Percentiles rank a stretch among this genome's conserved stretches.
Evolutionary conservation across 2,329 filamentous ascomycete genomes (phyloP).

Genomic region (Tolypocladium tropicale): DNA sequence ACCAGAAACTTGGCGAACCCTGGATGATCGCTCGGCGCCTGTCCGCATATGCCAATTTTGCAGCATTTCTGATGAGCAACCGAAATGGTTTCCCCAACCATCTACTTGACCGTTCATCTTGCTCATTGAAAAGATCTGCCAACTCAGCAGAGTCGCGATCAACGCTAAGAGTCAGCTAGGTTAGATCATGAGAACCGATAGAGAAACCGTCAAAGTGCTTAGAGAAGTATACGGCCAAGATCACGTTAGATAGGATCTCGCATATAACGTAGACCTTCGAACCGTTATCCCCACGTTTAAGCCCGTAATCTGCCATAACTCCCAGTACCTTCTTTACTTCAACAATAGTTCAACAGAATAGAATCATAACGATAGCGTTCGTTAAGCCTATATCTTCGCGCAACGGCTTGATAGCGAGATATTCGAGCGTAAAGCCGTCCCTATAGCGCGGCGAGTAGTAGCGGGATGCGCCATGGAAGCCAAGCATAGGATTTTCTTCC

Average conservation of each 20-base stretch:
- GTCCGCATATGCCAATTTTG: slow-evolving; percentile 28
- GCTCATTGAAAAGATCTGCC: slow-evolving; percentile 25
- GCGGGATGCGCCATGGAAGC: slow-evolving; percentile 28
- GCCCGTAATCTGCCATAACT: slow-evolving; percentile 25
- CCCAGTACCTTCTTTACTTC: slow-evolving; percentile 23
- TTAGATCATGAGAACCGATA: slow-evolving; percentile 29
- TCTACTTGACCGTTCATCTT: slow-evolving; percentile 28
- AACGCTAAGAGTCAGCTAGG: slow-evolving; percentile 26
- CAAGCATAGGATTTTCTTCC: slow-evolving; percentile 30
- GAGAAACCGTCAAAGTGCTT: slow-evolving; percentile 29
- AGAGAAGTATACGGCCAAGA: slow-evolving; percentile 22
- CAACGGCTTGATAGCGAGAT: slow-evolving; percentile 24
- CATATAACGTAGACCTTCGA: slow-evolving; percentile 30
- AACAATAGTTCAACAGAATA: slow-evolving; percentile 24
- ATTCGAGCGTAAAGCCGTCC: slow-evolving; percentile 28
- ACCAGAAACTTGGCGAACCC: slow-evolving; percentile 26
- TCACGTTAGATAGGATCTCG: slow-evolving; percentile 29
- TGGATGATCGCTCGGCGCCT: slow-evolving; percentile 28
- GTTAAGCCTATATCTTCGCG: slow-evolving; percentile 25
- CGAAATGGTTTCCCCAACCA: slow-evolving; percentile 22
- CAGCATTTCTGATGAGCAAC: slow-evolving; percentile 17
- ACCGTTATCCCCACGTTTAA: slow-evolving; percentile 22
- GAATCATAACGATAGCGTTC: slow-evolving; percentile 27
- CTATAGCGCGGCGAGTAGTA: slow-evolving; percentile 28
- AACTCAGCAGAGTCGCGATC: slow-evolving; percentile 26